Evolutionary conservation across 192 early-diverging fungal genomes (phyloP).

Genomic region (Coemansia sp.): DNA sequence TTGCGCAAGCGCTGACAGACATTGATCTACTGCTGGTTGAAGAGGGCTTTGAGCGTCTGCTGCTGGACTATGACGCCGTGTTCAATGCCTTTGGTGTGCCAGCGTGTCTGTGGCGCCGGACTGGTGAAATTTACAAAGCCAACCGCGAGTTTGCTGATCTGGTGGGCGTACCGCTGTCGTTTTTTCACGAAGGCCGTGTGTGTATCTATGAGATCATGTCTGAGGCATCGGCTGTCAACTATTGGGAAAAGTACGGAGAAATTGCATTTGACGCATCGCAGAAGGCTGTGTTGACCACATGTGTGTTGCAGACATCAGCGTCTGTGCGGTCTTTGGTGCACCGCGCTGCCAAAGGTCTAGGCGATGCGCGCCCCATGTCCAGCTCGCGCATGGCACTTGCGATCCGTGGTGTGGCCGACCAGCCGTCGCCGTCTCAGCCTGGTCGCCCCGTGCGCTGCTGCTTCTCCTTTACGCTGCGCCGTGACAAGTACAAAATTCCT

Average conservation of each 20-base stretch:
- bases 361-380: slow-evolving; percentile 27
- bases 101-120: slow-evolving; percentile 92
- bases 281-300: slow-evolving; percentile 93
- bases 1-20: slow-evolving; percentile 88
- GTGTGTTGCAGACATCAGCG: slow-evolving; percentile 62
- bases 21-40: slow-evolving; percentile 93
- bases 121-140: slow-evolving; percentile 94
- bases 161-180: slow-evolving; percentile 78
- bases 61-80: slow-evolving; percentile 93
- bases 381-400: slow-evolving; percentile 22
- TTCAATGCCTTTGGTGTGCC: slow-evolving; percentile 95
- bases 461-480: slow-evolving; percentile 92
- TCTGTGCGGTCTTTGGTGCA: slow-evolving; percentile 38
- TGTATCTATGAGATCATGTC: slow-evolving; percentile 79
- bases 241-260: slow-evolving; percentile 98
- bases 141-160: slow-evolving; percentile 93
- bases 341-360: slow-evolving; percentile 10
- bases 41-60: slow-evolving; percentile 90
- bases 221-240: slow-evolving; percentile 93
- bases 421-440: slow-evolving; percentile 41
- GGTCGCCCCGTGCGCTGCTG: slow-evolving; percentile 69
- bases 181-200: slow-evolving; percentile 69
- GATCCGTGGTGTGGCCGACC: slow-evolving; percentile 23
- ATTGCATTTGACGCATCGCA: slow-evolving; percentile 96
- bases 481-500: slow-evolving; percentile 92